Conservation (phyloP, 2,329 filamentous ascomycete species). For the Calycina herbarum region DNA sequence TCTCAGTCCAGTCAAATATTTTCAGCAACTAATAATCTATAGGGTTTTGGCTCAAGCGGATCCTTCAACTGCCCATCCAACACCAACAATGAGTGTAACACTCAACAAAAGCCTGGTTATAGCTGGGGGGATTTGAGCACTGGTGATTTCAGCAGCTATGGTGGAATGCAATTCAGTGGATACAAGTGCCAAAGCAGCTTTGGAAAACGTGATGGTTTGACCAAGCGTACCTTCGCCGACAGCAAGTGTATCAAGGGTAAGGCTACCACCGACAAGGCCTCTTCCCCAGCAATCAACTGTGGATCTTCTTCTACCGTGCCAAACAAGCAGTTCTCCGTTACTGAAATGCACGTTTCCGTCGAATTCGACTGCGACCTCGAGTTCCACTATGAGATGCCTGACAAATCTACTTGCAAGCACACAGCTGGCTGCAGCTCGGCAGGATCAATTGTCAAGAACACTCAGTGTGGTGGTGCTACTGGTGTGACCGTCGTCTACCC, state of each 20-base stretch:
- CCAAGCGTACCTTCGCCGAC: slow-evolving; percentile 37
- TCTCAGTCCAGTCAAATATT: neutral
- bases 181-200: slow-evolving; percentile 67
- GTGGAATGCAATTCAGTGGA: slow-evolving; percentile 72
- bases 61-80: slow-evolving; percentile 68
- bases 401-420: slow-evolving; percentile 81
- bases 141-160: slow-evolving; percentile 66
- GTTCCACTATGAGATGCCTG: slow-evolving; percentile 85
- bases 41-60: slow-evolving; percentile 53
- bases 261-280: slow-evolving; percentile 44
- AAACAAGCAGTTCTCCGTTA: slow-evolving; percentile 65
- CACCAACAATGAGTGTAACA: slow-evolving; percentile 74
- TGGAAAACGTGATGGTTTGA: slow-evolving; percentile 55
- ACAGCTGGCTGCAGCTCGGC: slow-evolving; percentile 64
- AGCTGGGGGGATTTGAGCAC: slow-evolving; percentile 64
- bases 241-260: slow-evolving; percentile 62
- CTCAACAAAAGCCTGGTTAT: slow-evolving; percentile 69
- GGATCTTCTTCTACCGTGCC: slow-evolving; percentile 46
- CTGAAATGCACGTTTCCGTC: slow-evolving; percentile 68
- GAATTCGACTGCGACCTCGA: slow-evolving; percentile 78
- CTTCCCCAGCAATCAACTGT: slow-evolving; percentile 60
- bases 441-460: slow-evolving; percentile 75
- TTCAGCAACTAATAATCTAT: slow-evolving; percentile 19
- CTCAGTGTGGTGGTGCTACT: slow-evolving; percentile 88
- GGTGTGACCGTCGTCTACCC: slow-evolving; percentile 72